These are phyloP conservation scores for Septoria petroselini DNA, from an alignment of 2,329 filamentous ascomycete genomes.

Conservation along the genomic window DNA sequence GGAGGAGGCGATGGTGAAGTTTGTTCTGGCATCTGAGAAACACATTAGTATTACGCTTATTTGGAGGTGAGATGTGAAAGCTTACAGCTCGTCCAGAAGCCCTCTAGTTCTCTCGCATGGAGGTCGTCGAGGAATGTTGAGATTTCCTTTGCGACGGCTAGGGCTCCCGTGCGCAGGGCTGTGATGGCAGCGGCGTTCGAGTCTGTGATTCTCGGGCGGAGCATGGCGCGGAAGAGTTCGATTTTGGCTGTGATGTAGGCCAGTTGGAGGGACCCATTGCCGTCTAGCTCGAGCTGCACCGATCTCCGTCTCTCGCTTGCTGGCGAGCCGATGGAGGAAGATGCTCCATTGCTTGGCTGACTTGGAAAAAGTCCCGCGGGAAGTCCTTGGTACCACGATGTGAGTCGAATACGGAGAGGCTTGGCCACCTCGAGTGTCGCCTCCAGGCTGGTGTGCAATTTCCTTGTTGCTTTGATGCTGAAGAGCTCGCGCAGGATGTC, in stretches of 20 bases:
- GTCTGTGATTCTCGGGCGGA: slow-evolving; percentile 41
- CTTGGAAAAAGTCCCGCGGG: slow-evolving; percentile 37
- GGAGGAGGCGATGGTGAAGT: slow-evolving; percentile 38
- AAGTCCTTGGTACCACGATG: slow-evolving; percentile 49
- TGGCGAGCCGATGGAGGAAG: slow-evolving; percentile 20
- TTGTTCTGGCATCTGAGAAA: slow-evolving; percentile 35
- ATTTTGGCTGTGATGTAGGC: slow-evolving; percentile 54
- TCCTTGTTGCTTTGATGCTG: slow-evolving; percentile 33
- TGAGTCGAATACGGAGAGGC: slow-evolving; percentile 49
- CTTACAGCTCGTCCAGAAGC: slow-evolving; percentile 39
- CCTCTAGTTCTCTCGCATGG: slow-evolving; percentile 35
- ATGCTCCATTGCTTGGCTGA: slow-evolving; percentile 10
- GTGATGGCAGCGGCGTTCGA: slow-evolving; percentile 31
- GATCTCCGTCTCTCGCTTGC: slow-evolving; percentile 19
- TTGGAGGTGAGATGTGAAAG: neutral
- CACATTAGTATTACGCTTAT: neutral
- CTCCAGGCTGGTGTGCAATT: slow-evolving; percentile 47
- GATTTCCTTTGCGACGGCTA: slow-evolving; percentile 35
- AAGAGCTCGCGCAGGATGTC: slow-evolving; percentile 48
- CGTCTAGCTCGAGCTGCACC: slow-evolving; percentile 44
- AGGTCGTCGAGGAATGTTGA: slow-evolving; percentile 34
- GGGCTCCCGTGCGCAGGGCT: slow-evolving; percentile 35
- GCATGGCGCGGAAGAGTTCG: slow-evolving; percentile 51
- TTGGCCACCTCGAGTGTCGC: slow-evolving; percentile 49
- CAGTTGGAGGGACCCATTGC: slow-evolving; percentile 49